Conservation (phyloP, 108 stramenopile species). For the Conticribra weissflogii region DNA sequence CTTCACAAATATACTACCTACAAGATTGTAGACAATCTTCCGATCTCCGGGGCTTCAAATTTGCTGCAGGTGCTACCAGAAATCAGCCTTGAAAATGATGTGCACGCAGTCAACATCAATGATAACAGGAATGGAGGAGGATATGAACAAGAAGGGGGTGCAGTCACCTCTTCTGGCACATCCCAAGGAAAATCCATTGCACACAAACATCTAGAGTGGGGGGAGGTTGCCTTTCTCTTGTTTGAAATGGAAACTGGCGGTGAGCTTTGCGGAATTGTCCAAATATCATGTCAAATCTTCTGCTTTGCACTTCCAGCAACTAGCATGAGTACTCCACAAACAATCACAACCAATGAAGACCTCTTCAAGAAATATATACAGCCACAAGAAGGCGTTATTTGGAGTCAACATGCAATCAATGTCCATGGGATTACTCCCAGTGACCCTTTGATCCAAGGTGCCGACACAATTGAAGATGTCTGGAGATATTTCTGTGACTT, state of each 20-base stretch:
- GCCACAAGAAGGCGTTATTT: not conserved
- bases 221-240: not conserved
- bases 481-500: not conserved
- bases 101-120: no score
- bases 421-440: not conserved
- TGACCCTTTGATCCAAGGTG: not conserved
- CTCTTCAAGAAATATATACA: not conserved
- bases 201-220: not conserved
- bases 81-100: no score
- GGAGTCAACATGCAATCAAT: not conserved
- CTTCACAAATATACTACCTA: no score
- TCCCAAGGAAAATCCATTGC: not conserved
- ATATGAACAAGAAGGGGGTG: no score
- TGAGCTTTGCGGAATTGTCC: not conserved
- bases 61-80: no score
- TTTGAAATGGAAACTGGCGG: not conserved
- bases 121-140: no score
- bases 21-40: no score
- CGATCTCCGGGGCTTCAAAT: no score
- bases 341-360: not conserved
- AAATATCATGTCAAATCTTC: not conserved
- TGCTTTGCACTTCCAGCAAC: not conserved
- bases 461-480: not conserved
- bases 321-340: not conserved
- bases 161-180: not conserved